Conservation (phyloP, 441 rosid species). For the Euphorbia corollata region DNA sequence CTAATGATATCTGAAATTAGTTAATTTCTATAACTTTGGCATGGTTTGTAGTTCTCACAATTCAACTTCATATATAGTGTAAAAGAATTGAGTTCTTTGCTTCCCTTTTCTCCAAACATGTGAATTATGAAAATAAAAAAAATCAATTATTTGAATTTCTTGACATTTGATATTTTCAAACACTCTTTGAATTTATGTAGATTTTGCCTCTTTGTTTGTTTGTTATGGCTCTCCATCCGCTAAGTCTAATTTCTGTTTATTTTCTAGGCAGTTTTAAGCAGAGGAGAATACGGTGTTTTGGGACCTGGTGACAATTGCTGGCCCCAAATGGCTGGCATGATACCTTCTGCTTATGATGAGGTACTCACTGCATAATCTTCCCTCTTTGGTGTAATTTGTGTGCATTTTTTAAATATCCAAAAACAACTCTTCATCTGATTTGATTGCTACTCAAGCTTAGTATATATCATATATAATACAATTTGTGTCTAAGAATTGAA, state of each 20-base stretch:
- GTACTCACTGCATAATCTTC: constrained; percentile 25
- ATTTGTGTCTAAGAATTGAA: not conserved
- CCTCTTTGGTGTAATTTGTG: too few species aligned
- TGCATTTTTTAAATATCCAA: not conserved
- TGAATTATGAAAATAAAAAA: not conserved
- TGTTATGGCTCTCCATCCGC: not conserved
- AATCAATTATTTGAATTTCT: not conserved
- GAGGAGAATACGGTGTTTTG: constrained; percentile 69
- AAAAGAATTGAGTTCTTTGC: not conserved
- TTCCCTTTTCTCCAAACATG: not conserved
- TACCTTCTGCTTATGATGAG: constrained; percentile 61
- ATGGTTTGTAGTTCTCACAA: too few species aligned
- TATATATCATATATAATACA: too few species aligned
- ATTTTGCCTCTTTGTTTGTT: not conserved
- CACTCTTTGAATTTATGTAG: not conserved
- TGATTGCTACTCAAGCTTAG: too few species aligned
- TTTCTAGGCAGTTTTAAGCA: constrained; percentile 72
- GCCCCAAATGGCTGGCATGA: constrained; percentile 92
- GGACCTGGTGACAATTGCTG: constrained; percentile 64
- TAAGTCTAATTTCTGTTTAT: constrained; percentile 11
- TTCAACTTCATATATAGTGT: too few species aligned
- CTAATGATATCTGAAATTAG: not conserved
- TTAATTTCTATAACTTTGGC: not conserved
- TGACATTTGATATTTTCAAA: not conserved
- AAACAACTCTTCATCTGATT: not conserved